Base-by-base conservation (phyloP, 1,139 yeast species). In the Hansenula anomala region DNA sequence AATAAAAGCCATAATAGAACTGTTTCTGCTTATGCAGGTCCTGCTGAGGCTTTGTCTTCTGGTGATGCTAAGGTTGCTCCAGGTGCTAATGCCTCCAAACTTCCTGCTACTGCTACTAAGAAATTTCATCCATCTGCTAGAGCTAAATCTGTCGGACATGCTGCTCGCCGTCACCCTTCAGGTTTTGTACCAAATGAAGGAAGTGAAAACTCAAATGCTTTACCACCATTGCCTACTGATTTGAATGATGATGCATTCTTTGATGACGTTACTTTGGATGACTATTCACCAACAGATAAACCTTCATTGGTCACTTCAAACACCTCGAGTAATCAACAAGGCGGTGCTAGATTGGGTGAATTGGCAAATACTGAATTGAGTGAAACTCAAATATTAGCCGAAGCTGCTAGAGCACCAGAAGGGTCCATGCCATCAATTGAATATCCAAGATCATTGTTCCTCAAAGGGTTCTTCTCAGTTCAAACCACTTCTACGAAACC, bases 401-500 rank as follows among this genome's bases (percentile, higher is more conserved):
- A 80, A 51, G 86, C 82, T 50, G 75, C 80, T 37, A 67, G 64
- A 45, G 90, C 92, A n/a, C 76, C 79, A 43, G 77, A 82, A 3
- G 85, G 85, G 37, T 67, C 85, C 14, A 89, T 90, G 97, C 96
- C 95, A 22, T 88, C 96, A 0, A 89, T 90, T 58, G 96, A 89
- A 57, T 87, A 80, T 56, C 96, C 96, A 47, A 85, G 85, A 63
- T 90, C 96, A 3, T 75, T 90, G 48, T 89, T 89, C 66, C 74
- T 92, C 59, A 89, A 90, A 60, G 97, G 97, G 1, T 89, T 92
- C 56, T 92, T 92, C 66, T 82, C 94, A 46, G 97, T 90, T 33
- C 97, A 89, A 63, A 86, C 96, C 1, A 92, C 98, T 0, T 88
- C 97, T 2, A 87, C 96, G 6, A 89, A 89, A 54, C 90, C 96